Conservation (phyloP, 1,139 yeast genomes). For the Arxiozyma slooffiae region DNA sequence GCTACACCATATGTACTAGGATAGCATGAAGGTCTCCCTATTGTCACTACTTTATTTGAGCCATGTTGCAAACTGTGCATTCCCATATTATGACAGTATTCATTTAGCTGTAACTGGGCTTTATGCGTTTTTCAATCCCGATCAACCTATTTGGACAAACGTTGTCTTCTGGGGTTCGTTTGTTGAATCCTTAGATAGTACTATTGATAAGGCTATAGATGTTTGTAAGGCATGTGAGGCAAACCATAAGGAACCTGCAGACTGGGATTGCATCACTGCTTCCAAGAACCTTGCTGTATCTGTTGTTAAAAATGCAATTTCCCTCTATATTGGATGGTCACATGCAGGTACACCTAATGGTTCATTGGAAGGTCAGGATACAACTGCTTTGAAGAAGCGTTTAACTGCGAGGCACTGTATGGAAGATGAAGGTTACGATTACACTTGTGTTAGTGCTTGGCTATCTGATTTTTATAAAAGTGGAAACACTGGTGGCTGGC, state of each 20-base stretch:
- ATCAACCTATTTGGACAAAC: not conserved
- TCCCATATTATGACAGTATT: not conserved
- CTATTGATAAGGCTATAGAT: not conserved
- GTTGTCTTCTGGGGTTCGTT: constrained; percentile 1
- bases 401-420: not conserved
- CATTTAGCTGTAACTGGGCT: not conserved
- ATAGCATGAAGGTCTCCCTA: no score
- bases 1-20: no score
- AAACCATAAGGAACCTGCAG: not conserved
- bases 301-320: not conserved
- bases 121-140: not conserved
- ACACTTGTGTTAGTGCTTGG: not conserved
- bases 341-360: constrained; percentile 2
- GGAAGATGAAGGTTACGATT: not conserved
- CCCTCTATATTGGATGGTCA: not conserved
- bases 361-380: not conserved
- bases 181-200: not conserved
- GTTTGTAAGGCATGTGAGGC: not conserved
- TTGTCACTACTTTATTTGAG: no score
- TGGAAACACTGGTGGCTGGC: not conserved
- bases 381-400: not conserved
- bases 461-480: not conserved
- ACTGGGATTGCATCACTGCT: not conserved
- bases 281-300: not conserved
- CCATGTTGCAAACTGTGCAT: no score